Conservation (phyloP, 768 basidiomycete species). For the Boletellus sp. region DNA sequence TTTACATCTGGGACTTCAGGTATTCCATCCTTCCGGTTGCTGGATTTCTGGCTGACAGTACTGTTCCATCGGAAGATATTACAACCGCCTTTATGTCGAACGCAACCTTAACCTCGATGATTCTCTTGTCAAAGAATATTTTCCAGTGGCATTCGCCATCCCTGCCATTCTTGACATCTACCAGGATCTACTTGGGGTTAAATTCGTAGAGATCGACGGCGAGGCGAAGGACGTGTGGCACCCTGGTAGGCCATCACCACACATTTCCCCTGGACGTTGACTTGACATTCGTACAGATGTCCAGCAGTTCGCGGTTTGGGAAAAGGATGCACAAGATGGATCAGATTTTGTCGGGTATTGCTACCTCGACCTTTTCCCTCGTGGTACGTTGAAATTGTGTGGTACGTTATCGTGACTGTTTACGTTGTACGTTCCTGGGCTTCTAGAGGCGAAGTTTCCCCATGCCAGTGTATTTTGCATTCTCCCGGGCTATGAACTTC, state of each 20-base stretch:
- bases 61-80: constrained; percentile 20
- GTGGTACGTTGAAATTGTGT: constrained; percentile 42
- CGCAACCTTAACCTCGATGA: constrained; percentile 69
- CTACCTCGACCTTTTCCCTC: constrained; percentile 85
- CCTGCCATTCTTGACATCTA: constrained; percentile 81
- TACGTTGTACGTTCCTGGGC: not conserved
- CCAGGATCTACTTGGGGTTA: constrained; percentile 74
- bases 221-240: constrained; percentile 73
- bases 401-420: no score
- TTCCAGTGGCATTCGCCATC: constrained; percentile 81
- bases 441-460: constrained; percentile 68
- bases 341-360: constrained; percentile 79
- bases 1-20: constrained; percentile 85
- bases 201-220: constrained; percentile 53
- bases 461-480: constrained; percentile 86
- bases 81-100: constrained; percentile 49
- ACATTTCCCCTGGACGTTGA: not conserved
- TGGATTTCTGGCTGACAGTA: not conserved
- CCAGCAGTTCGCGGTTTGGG: constrained; percentile 83
- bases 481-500: constrained; percentile 57
- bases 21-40: constrained; percentile 28
- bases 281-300: constrained; percentile 48
- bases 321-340: constrained; percentile 65
- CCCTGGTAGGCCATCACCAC: constrained; percentile 45
- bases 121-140: constrained; percentile 80